Conservation (phyloP, 2,329 filamentous ascomycete genomes). For the Aspergillus udagawae region DNA sequence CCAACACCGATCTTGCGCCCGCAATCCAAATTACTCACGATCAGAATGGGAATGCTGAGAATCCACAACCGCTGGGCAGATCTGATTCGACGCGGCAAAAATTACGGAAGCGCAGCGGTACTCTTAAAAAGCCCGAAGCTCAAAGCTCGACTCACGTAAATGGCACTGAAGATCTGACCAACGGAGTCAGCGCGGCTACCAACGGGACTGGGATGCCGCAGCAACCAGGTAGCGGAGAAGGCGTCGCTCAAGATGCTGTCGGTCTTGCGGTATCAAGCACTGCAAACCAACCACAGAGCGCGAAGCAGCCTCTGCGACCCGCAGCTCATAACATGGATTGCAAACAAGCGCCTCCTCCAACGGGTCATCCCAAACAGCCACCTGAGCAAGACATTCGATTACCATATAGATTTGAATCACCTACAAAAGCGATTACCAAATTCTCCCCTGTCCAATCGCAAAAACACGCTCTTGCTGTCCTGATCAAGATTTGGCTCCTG, state of each 20-base stretch:
- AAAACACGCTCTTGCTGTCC: constrained; percentile 52
- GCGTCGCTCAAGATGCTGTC: constrained; percentile 17
- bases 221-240: constrained; percentile 9
- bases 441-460: constrained; percentile 51
- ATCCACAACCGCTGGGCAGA: constrained; percentile 22
- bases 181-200: neutral
- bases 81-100: constrained; percentile 29
- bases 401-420: constrained; percentile 38
- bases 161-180: constrained; percentile 12
- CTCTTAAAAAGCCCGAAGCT: constrained; percentile 23
- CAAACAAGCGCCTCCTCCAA: constrained; percentile 29
- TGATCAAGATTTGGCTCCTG: constrained; percentile 84
- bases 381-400: constrained; percentile 38
- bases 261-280: constrained; percentile 28
- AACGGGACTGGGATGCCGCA: constrained; percentile 10
- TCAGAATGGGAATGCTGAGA: constrained; percentile 31
- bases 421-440: constrained; percentile 42
- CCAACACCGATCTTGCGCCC: constrained; percentile 52
- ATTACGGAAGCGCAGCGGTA: constrained; percentile 31
- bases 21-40: constrained; percentile 75
- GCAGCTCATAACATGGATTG: constrained; percentile 37
- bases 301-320: constrained; percentile 30
- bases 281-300: constrained; percentile 19
- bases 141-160: constrained; percentile 21
- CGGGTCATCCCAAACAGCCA: constrained; percentile 42